Conservation (phyloP, 2,329 filamentous ascomycete genomes). For the Cercospora sp. region DNA sequence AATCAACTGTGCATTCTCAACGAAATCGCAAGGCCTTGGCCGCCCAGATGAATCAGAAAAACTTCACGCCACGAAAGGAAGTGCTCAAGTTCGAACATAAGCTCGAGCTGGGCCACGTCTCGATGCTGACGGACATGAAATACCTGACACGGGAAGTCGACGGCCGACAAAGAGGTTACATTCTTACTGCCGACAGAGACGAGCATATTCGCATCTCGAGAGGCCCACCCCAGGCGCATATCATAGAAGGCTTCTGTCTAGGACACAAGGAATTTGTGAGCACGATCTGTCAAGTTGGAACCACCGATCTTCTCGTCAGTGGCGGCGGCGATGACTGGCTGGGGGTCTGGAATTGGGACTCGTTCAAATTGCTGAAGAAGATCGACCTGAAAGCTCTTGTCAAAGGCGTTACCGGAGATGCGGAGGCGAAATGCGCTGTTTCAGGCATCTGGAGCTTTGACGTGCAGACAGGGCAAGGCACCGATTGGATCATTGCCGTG, state of each 20-base stretch:
- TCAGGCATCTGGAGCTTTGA: slow-evolving; percentile 52
- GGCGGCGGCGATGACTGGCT: slow-evolving; percentile 82
- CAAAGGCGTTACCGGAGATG: background rate
- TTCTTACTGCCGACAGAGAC: slow-evolving; percentile 68
- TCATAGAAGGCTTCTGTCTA: slow-evolving; percentile 87
- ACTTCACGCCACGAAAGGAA: slow-evolving; percentile 48
- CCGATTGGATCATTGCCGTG: slow-evolving; percentile 37
- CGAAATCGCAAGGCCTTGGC: slow-evolving; percentile 60
- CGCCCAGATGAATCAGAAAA: slow-evolving; percentile 54
- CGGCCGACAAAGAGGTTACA: slow-evolving; percentile 54
- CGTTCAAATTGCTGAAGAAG: slow-evolving; percentile 55
- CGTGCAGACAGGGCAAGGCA: slow-evolving; percentile 10
- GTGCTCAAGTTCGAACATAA: slow-evolving; percentile 67
- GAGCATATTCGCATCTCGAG: slow-evolving; percentile 88
- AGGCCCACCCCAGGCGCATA: slow-evolving; percentile 75
- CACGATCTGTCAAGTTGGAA: slow-evolving; percentile 65
- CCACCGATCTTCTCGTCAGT: slow-evolving; percentile 69
- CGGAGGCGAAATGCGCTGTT: slow-evolving; percentile 45
- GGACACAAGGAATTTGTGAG: slow-evolving; percentile 85
- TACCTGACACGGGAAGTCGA: slow-evolving; percentile 53
- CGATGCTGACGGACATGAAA: slow-evolving; percentile 79
- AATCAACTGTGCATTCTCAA: slow-evolving; percentile 62
- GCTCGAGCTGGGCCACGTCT: slow-evolving; percentile 87
- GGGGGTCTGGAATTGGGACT: slow-evolving; percentile 79
- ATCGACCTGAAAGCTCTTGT: slow-evolving; percentile 47